Evolutionary conservation across 306 rosid genomes (phyloP).

Genomic region (Sphenostylis stenocarpa): DNA sequence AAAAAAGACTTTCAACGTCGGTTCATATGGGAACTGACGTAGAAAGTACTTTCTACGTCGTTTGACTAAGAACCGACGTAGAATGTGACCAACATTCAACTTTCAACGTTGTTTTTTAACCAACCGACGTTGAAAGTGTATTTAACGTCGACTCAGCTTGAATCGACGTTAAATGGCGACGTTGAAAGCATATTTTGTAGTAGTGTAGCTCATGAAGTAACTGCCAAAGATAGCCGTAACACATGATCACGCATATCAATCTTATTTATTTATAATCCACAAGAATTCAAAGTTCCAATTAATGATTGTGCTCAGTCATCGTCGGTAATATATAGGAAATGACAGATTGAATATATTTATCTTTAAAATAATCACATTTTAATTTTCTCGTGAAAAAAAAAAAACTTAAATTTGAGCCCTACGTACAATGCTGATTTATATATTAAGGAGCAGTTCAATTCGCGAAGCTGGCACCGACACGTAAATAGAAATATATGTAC

Average conservation of each 20-base stretch:
- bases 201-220: neutral
- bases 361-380: too few species aligned
- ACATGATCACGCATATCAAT: constrained; percentile 8
- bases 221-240: constrained; percentile 31
- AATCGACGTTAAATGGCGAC: too few species aligned
- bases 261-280: neutral
- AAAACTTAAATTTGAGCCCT: neutral
- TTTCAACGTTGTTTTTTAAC: too few species aligned
- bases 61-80: too few species aligned
- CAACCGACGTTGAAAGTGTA: too few species aligned
- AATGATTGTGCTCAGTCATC: neutral
- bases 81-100: too few species aligned
- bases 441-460: neutral
- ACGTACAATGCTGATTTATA: neutral
- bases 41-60: too few species aligned
- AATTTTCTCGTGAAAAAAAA: neutral
- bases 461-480: constrained; percentile 27
- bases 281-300: constrained; percentile 9
- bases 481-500: constrained; percentile 7
- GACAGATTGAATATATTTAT: too few species aligned
- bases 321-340: constrained; percentile 8
- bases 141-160: too few species aligned
- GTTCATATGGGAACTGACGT: too few species aligned
- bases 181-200: too few species aligned
- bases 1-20: too few species aligned